Conservation (phyloP, 2,329 filamentous ascomycete genomes). For the Trichothecium roseum region DNA sequence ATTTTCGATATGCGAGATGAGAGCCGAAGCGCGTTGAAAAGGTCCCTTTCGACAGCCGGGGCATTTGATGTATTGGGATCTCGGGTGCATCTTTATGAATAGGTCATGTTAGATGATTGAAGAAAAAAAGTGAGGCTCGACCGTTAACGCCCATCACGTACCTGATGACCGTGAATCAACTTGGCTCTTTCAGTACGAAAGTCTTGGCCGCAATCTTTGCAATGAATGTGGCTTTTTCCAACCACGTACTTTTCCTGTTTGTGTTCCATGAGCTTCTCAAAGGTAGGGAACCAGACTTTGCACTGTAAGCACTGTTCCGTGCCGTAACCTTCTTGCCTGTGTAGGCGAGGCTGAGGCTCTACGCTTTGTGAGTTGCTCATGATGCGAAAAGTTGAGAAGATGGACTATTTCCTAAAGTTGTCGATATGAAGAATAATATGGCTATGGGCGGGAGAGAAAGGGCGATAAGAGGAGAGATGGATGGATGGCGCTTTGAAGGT, state of each 20-base stretch:
- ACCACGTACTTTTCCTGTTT: slow-evolving; percentile 15
- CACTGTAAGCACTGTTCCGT: slow-evolving; percentile 19
- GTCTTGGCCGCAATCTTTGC: slow-evolving; percentile 24
- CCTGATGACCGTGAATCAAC: slow-evolving; percentile 23
- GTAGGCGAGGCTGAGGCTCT: no score
- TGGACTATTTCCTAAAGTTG: no score
- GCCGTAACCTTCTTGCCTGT: slow-evolving; percentile 4
- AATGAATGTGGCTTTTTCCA: slow-evolving; percentile 21
- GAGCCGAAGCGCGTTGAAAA: slow-evolving; percentile 24
- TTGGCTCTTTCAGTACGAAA: slow-evolving; percentile 22
- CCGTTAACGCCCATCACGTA: slow-evolving; percentile 10
- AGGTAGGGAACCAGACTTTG: slow-evolving; percentile 13
- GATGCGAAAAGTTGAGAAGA: no score
- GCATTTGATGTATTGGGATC: slow-evolving; percentile 30
- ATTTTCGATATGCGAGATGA: slow-evolving; percentile 36
- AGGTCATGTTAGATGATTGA: no score
- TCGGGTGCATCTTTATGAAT: slow-evolving; percentile 22
- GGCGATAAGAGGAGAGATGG: no score
- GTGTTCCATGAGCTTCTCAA: slow-evolving; percentile 15
- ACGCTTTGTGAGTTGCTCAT: no score
- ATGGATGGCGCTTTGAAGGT: no score
- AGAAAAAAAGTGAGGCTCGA: slow-evolving; percentile 3
- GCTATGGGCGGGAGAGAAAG: no score
- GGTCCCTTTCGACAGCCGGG: slow-evolving; percentile 30
- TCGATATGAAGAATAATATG: no score